Conservation (phyloP, 257 asterid genomes). For the Apocynum venetum region DNA sequence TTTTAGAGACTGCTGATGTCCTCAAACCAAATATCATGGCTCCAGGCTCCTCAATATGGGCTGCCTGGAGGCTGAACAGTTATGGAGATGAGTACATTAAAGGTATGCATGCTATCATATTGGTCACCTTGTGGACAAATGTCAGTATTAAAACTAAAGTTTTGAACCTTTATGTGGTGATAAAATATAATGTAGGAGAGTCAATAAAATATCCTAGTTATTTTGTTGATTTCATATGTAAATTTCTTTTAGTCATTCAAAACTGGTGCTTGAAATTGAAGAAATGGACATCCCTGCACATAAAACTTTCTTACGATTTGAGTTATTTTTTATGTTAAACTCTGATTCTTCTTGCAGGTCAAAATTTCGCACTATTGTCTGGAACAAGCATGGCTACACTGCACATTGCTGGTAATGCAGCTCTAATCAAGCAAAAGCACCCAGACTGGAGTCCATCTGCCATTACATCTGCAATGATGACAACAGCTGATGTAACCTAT, state of each 20-base stretch:
- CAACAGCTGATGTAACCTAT: slow-evolving; percentile 47
- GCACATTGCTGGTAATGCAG: slow-evolving; percentile 62
- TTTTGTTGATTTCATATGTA: not conserved
- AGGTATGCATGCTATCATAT: slow-evolving; percentile 26
- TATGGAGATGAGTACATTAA: slow-evolving; percentile 50
- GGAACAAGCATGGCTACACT: slow-evolving; percentile 79
- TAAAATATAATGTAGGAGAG: too few species aligned
- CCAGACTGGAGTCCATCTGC: slow-evolving; percentile 58
- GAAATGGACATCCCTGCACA: not conserved
- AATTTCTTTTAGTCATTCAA: not conserved
- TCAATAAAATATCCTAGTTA: not conserved
- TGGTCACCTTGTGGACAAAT: not conserved
- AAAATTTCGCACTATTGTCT: slow-evolving; percentile 49
- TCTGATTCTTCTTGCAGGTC: slow-evolving; percentile 32
- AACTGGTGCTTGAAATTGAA: slow-evolving; percentile 1
- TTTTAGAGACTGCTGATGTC: slow-evolving; percentile 56
- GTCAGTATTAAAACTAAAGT: not conserved
- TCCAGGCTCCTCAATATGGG: slow-evolving; percentile 80
- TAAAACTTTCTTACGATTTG: not conserved
- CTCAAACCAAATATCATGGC: slow-evolving; percentile 74
- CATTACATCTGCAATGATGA: slow-evolving; percentile 63
- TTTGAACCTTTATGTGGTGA: not conserved
- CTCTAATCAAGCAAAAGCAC: slow-evolving; percentile 59
- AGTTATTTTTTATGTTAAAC: not conserved
- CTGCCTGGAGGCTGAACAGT: slow-evolving; percentile 66